Percentiles rank a stretch among this genome's conserved stretches.
Conservation (phyloP, 495 filamentous ascomycete genomes). For the Aspergillus diversus region DNA sequence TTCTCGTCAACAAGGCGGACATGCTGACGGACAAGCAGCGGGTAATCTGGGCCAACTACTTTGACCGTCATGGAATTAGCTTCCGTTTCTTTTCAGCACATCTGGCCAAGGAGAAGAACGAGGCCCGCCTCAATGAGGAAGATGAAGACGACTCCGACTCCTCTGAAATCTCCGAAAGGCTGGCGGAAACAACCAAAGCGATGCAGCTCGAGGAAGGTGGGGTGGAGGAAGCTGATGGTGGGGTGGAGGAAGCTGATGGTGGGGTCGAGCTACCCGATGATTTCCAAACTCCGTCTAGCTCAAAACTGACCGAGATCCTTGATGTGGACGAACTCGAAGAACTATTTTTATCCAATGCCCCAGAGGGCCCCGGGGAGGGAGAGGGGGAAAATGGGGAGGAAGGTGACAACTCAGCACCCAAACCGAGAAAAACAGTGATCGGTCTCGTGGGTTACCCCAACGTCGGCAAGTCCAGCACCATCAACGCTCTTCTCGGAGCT, state of each 20-base stretch:
- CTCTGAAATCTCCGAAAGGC: constrained; percentile 27
- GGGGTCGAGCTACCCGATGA: constrained; percentile 28
- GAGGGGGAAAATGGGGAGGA: constrained; percentile 38
- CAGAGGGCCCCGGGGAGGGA: constrained; percentile 45
- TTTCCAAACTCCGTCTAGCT: constrained; percentile 19
- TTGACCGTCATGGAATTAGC: constrained; percentile 76
- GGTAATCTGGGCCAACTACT: constrained; percentile 84
- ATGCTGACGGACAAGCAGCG: constrained; percentile 94
- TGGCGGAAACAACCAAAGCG: constrained; percentile 42
- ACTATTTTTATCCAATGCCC: constrained; percentile 79
- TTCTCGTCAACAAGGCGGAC: constrained; percentile 98
- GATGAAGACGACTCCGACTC: constrained; percentile 47
- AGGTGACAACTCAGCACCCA: constrained; percentile 43
- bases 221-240: constrained; percentile 31
- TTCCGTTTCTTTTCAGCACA: constrained; percentile 96
- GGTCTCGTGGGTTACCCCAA: constrained; percentile 98
- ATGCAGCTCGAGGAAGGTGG: constrained; percentile 36
- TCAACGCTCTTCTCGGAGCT: constrained; percentile 95
- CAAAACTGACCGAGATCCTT: constrained; percentile 74
- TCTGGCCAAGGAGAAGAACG: constrained; percentile 85
- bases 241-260: constrained; percentile 30
- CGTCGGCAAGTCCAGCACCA: constrained; percentile 98
- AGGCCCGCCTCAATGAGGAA: constrained; percentile 60
- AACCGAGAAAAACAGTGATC: constrained; percentile 72
- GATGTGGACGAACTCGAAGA: constrained; percentile 90